Conservation (phyloP, 257 asterid genomes). For the Jacaranda mimosifolia region DNA sequence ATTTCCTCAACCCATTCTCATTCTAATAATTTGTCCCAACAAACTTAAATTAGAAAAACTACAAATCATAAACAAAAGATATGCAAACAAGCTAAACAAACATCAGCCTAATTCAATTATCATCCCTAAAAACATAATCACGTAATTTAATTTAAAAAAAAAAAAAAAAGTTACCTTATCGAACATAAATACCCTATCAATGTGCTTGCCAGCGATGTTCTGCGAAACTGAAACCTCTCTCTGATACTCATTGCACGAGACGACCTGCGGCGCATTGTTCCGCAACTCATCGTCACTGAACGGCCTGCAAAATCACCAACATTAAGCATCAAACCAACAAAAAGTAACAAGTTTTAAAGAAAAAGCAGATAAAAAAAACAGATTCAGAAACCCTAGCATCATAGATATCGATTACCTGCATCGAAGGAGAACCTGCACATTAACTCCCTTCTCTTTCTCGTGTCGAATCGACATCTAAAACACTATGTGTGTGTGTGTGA, state of each 20-base stretch:
- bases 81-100: background rate
- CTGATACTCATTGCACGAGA: conserved; percentile 70
- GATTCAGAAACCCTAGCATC: conserved; percentile 14
- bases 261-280: conserved; percentile 81
- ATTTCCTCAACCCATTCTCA: conserved; percentile 12
- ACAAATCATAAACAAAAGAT: background rate
- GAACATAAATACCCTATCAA: conserved; percentile 74
- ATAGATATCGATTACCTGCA: conserved; percentile 57
- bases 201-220: conserved; percentile 76
- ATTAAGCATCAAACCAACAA: background rate
- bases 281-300: conserved; percentile 78
- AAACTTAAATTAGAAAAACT: background rate
- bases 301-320: conserved; percentile 55
- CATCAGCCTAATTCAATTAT: background rate
- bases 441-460: conserved; percentile 80
- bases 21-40: background rate
- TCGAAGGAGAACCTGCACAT: conserved; percentile 86
- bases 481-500: background rate
- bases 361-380: background rate
- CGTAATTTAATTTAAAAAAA: background rate
- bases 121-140: background rate
- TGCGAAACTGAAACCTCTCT: conserved; percentile 78
- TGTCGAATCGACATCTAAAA: conserved; percentile 59
- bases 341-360: background rate
- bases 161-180: conserved; percentile 59